A percentile compares a stretch with the other conserved stretches of the same genome.
Evolutionary conservation across 352 stramenopile species (phyloP).

Genomic region (Thraustotheca clavata): DNA sequence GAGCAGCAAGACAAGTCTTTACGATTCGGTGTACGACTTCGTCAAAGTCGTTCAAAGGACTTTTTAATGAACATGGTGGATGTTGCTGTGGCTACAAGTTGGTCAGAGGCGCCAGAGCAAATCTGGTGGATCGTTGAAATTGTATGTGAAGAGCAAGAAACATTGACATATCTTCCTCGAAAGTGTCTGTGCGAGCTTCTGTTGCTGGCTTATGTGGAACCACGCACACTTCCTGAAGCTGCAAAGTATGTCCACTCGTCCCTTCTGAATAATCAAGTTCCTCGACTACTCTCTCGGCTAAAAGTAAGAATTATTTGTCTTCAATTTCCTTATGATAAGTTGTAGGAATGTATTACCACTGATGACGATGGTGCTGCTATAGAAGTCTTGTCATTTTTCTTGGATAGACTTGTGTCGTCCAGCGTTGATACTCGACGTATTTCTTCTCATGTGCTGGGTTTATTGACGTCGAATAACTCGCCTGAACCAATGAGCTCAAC

Average conservation of each 20-base stretch:
- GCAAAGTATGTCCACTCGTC: slow-evolving; percentile 21
- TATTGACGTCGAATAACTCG: slow-evolving; percentile 32
- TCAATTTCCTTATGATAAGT: slow-evolving; percentile 44
- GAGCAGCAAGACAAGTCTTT: slow-evolving; percentile 60
- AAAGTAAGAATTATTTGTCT: slow-evolving; percentile 30
- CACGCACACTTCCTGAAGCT: neutral
- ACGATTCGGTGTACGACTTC: slow-evolving; percentile 65
- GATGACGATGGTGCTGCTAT: slow-evolving; percentile 23
- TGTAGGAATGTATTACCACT: slow-evolving; percentile 38
- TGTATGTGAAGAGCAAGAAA: slow-evolving; percentile 77
- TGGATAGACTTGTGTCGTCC: slow-evolving; percentile 54
- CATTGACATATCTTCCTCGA: slow-evolving; percentile 68
- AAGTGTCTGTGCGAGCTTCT: slow-evolving; percentile 72
- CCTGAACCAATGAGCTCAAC: slow-evolving; percentile 20
- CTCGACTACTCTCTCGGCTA: slow-evolving; percentile 21
- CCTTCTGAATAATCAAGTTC: slow-evolving; percentile 27
- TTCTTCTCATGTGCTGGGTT: slow-evolving; percentile 52
- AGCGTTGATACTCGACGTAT: slow-evolving; percentile 42
- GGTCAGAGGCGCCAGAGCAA: slow-evolving; percentile 27
- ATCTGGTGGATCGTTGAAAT: slow-evolving; percentile 84
- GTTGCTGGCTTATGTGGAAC: slow-evolving; percentile 40
- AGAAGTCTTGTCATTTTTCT: slow-evolving; percentile 53
- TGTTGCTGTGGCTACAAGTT: slow-evolving; percentile 25
- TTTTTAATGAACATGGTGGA: slow-evolving; percentile 86
- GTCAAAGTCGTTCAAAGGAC: slow-evolving; percentile 62